phyloP scores from a whole-genome alignment of 805 yeast species.

The Danielia reshetovae region DNA sequence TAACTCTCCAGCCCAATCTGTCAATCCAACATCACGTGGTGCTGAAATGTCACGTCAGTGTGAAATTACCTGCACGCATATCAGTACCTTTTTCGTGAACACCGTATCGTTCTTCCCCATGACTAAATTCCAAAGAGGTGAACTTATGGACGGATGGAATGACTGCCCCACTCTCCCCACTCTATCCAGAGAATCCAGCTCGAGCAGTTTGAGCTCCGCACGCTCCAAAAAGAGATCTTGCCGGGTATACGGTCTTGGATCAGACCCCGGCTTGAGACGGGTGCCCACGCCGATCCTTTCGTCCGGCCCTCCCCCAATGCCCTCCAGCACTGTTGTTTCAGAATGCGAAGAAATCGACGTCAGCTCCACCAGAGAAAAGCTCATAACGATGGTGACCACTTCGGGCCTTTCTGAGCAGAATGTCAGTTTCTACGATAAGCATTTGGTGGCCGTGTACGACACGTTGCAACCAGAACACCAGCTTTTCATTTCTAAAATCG shows the following conservation, averaged over 20 bases:
- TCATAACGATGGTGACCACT: conserved; percentile 6
- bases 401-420: conserved; percentile 6
- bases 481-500: conserved; percentile 10
- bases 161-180: conserved; percentile 50
- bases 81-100: background rate
- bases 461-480: conserved; percentile 8
- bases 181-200: conserved; percentile 6
- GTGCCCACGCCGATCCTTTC: background rate
- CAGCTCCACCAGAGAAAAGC: conserved; percentile 2
- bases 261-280: background rate
- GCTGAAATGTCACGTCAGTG: too few species aligned
- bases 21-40: too few species aligned
- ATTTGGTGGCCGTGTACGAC: conserved; percentile 9
- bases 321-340: too few species aligned
- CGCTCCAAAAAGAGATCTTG: conserved; percentile 3
- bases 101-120: conserved; percentile 5
- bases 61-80: background rate
- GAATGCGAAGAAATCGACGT: background rate
- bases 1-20: too few species aligned
- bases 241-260: background rate
- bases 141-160: conserved; percentile 53
- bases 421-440: conserved; percentile 6
- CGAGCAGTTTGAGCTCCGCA: conserved; percentile 1
- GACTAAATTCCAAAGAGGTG: conserved; percentile 37
- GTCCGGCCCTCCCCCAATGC: background rate